A percentile compares a stretch with the other conserved stretches of the same genome.
Evolutionary conservation across 179 eudicot species (phyloP).

Genomic region (Dionaea muscipula): DNA sequence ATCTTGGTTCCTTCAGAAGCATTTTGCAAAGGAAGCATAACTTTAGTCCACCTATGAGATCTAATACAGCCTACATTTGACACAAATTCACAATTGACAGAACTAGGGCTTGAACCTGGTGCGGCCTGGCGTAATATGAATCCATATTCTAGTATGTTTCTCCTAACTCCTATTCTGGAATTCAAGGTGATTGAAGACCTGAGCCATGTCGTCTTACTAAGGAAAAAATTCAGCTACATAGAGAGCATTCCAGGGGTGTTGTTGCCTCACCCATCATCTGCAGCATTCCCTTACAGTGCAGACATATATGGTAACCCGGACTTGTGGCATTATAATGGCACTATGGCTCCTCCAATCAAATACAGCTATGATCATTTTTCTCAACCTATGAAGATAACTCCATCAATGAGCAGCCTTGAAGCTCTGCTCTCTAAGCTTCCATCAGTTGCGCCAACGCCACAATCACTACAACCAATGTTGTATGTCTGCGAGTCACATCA

Average conservation of each 20-base stretch:
- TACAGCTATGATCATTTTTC: conserved; percentile 13
- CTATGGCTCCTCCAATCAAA: conserved; percentile 16
- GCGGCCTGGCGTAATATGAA: no score
- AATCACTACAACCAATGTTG: background rate
- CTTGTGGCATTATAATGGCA: conserved; percentile 1
- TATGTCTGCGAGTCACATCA: conserved; percentile 11
- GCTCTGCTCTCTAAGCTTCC: conserved; percentile 37
- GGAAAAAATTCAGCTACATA: conserved; percentile 33
- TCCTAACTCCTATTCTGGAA: background rate
- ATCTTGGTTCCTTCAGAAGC: no score
- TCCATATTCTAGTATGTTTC: no score
- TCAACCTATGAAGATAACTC: conserved; percentile 28
- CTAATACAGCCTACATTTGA: no score
- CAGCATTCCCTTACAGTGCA: conserved; percentile 20
- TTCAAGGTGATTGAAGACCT: conserved; percentile 28
- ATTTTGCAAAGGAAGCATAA: no score
- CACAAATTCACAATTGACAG: no score
- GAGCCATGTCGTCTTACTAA: conserved; percentile 32
- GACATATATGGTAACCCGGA: conserved; percentile 4
- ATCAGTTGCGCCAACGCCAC: conserved; percentile 24
- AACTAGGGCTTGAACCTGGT: no score
- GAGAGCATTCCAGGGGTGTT: conserved; percentile 42
- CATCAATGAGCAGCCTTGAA: conserved; percentile 38
- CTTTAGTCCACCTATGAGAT: no score
- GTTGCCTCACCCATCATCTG: conserved; percentile 37